Conservation (phyloP, 1,284 basidiomycete genomes). For the Ganoderma leucocontextum region DNA sequence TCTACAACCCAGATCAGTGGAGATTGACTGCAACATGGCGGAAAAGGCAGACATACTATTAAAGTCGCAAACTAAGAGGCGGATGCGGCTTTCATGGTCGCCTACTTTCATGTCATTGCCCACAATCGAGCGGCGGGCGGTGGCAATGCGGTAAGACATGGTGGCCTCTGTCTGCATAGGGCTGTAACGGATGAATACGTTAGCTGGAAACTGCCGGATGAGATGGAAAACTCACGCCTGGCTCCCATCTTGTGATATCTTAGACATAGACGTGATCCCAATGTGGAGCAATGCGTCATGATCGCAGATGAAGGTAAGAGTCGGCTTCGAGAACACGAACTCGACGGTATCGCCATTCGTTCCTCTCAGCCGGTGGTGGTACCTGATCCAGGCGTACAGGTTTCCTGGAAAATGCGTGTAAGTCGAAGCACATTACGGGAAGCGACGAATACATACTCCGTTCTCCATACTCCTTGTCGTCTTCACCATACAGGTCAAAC, state of each 20-base stretch:
- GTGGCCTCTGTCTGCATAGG: not conserved
- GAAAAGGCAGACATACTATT: slow-evolving; percentile 18
- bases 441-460: slow-evolving; percentile 10
- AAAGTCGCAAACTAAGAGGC: slow-evolving; percentile 35
- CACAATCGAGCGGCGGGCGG: slow-evolving; percentile 27
- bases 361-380: slow-evolving; percentile 8
- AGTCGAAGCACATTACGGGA: not conserved
- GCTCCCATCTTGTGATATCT: not conserved
- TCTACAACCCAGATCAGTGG: slow-evolving; percentile 15
- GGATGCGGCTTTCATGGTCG: slow-evolving; percentile 35
- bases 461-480: slow-evolving; percentile 3
- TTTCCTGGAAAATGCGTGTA: slow-evolving; percentile 14
- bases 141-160: slow-evolving; percentile 33
- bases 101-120: slow-evolving; percentile 36
- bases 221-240: not conserved
- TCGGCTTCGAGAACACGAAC: slow-evolving; percentile 34
- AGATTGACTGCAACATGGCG: no score
- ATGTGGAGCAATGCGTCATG: slow-evolving; percentile 38
- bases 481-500: slow-evolving; percentile 31
- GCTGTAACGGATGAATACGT: not conserved
- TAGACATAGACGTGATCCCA: slow-evolving; percentile 14
- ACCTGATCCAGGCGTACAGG: slow-evolving; percentile 26
- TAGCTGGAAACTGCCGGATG: not conserved
- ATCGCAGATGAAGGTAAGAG: slow-evolving; percentile 40
- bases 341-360: slow-evolving; percentile 13